Evolutionary conservation across 2,329 filamentous ascomycete genomes (phyloP).

Genomic region (Calonectria pseudoturangicola): DNA sequence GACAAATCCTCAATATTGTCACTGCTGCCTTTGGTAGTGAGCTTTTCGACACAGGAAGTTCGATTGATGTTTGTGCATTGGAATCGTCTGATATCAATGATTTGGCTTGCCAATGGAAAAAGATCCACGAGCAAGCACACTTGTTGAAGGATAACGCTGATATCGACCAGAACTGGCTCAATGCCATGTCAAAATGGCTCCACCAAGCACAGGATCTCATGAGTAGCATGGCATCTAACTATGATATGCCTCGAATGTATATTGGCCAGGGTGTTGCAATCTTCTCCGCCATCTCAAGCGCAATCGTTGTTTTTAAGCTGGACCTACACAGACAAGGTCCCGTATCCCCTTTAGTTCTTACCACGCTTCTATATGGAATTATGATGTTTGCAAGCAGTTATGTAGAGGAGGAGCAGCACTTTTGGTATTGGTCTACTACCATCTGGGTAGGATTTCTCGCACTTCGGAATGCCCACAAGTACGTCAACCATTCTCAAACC

Average conservation of each 20-base stretch:
- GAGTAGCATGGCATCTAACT: constrained; percentile 94
- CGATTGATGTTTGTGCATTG: constrained; percentile 61
- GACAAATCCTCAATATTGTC: constrained; percentile 86
- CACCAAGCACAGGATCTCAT: constrained; percentile 84
- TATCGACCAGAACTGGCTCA: constrained; percentile 63
- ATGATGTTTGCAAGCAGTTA: constrained; percentile 99
- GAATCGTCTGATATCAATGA: constrained; percentile 67
- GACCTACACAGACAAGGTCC: constrained; percentile 38
- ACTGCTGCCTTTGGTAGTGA: constrained; percentile 79
- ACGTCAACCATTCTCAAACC: constrained; percentile 12
- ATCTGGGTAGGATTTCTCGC: constrained; percentile 79
- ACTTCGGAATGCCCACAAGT: constrained; percentile 67
- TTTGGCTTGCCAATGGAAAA: constrained; percentile 82
- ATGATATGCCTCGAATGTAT: constrained; percentile 80
- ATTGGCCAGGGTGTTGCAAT: constrained; percentile 65
- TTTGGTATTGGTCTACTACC: constrained; percentile 94
- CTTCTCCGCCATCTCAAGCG: constrained; percentile 54
- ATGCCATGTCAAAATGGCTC: constrained; percentile 76
- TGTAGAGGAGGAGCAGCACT: constrained; percentile 98
- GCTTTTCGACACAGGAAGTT: constrained; percentile 61
- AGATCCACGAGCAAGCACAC: constrained; percentile 54
- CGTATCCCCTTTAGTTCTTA: constrained; percentile 67
- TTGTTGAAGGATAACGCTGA: constrained; percentile 49
- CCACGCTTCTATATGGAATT: constrained; percentile 79
- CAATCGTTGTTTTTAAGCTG: constrained; percentile 38